Evolutionary conservation across 495 filamentous ascomycete genomes (phyloP).

Genomic region (Hypoxylon trugodes): DNA sequence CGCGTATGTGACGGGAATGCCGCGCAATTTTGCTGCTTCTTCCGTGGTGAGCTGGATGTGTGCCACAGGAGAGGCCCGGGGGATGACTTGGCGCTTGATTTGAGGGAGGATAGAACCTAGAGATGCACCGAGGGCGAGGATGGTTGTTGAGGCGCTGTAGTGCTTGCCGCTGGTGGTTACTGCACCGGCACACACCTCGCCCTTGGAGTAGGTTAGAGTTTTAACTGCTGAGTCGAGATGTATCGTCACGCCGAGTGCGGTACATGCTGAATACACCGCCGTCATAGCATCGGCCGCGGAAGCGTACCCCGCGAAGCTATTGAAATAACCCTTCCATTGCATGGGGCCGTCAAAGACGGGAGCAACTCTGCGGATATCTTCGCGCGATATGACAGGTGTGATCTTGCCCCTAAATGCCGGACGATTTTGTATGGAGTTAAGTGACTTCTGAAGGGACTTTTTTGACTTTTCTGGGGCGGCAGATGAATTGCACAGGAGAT

Average conservation of each 20-base stretch:
- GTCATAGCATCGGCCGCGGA: constrained; percentile 57
- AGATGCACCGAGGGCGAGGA: constrained; percentile 41
- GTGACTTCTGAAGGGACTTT: constrained; percentile 56
- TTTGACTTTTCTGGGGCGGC: constrained; percentile 57
- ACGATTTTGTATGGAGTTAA: constrained; percentile 51
- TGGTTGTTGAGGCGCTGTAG: constrained; percentile 19
- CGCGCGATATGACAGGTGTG: constrained; percentile 41
- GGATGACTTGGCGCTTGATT: constrained; percentile 51
- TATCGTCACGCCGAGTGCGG: constrained; percentile 46
- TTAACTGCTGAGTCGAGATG: constrained; percentile 38
- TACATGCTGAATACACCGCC: constrained; percentile 33
- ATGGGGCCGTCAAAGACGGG: constrained; percentile 58
- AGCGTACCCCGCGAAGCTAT: constrained; percentile 62
- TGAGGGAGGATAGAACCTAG: constrained; percentile 36
- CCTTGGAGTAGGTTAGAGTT: constrained; percentile 21
- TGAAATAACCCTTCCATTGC: constrained; percentile 64
- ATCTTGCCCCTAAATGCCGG: constrained; percentile 49
- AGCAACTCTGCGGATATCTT: constrained; percentile 51
- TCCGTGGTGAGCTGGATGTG: constrained; percentile 62
- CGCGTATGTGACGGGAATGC: constrained; percentile 63
- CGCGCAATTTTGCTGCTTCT: constrained; percentile 59
- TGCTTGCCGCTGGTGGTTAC: constrained; percentile 10
- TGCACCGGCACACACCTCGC: constrained; percentile 27
- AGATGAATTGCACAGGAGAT: constrained; percentile 59
- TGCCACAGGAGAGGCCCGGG: constrained; percentile 61